phyloP scores from a whole-genome alignment of 345 rosid genomes.

The Erysimum cheiranthoides region DNA sequence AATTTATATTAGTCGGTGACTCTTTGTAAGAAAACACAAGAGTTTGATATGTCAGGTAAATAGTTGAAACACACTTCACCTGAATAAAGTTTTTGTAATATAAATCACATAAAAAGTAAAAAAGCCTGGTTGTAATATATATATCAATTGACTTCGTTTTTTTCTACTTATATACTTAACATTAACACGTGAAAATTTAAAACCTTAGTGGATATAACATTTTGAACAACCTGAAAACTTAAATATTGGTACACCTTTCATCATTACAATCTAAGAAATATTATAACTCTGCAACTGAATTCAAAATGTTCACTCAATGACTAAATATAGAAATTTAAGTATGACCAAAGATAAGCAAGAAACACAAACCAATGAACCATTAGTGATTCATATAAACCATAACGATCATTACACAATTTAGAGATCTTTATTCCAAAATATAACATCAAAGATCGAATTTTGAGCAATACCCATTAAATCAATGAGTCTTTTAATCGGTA shows the following conservation, averaged over 20 bases:
- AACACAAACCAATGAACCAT: too few relatives aligned
- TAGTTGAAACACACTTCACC: too few relatives aligned
- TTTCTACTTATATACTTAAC: neutral
- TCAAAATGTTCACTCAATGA: neutral
- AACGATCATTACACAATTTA: neutral
- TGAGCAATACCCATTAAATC: neutral
- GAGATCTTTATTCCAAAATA: neutral
- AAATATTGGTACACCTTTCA: neutral
- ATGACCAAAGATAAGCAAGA: neutral
- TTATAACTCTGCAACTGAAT: too few relatives aligned
- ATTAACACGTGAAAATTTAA: too few relatives aligned
- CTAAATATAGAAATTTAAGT: neutral
- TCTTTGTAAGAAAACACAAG: neutral
- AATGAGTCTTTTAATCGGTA: constrained; percentile 5
- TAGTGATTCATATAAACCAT: neutral
- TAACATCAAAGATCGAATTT: neutral
- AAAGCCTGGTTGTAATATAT: too few relatives aligned
- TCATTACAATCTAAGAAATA: neutral
- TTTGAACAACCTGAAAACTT: neutral
- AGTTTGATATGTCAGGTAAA: neutral
- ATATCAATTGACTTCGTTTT: neutral
- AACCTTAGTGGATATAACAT: neutral
- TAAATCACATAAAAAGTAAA: neutral
- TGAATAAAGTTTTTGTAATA: neutral
- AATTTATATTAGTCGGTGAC: neutral